These are phyloP conservation scores for Cladosporium sp. DNA, from an alignment of 2,329 filamentous ascomycete genomes.

Conservation along the genomic window DNA sequence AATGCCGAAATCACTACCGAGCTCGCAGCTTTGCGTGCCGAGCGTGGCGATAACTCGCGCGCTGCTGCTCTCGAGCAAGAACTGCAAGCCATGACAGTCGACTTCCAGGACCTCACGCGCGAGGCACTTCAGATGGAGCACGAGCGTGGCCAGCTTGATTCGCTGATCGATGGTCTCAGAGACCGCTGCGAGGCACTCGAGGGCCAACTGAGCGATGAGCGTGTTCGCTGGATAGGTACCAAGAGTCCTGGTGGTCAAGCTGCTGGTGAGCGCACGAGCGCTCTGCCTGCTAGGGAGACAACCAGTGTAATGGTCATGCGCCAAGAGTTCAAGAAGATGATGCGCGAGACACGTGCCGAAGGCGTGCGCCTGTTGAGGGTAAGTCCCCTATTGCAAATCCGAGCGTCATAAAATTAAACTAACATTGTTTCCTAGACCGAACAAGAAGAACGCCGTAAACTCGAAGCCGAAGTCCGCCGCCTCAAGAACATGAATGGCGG, in stretches of 20 bases:
- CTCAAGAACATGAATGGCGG: conserved; percentile 30
- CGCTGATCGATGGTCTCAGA: conserved; percentile 62
- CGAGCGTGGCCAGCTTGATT: conserved; percentile 65
- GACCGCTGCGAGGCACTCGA: conserved; percentile 66
- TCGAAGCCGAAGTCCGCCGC: conserved; percentile 64
- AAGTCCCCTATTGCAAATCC: conserved; percentile 38
- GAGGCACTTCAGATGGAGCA: conserved; percentile 70
- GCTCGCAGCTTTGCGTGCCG: conserved; percentile 43
- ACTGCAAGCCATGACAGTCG: conserved; percentile 65
- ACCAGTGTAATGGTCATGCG: conserved; percentile 69
- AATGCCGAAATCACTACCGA: conserved; percentile 46
- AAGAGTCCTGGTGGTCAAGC: conserved; percentile 52
- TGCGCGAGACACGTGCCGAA: conserved; percentile 69
- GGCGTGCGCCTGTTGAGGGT: conserved; percentile 66
- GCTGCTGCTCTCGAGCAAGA: conserved; percentile 60
- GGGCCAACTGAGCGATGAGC: conserved; percentile 65
- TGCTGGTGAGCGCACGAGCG: conserved; percentile 27
- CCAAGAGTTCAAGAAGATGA: conserved; percentile 79
- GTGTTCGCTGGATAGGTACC: conserved; percentile 64
- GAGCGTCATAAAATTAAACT: neutral
- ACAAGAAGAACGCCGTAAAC: conserved; percentile 67
- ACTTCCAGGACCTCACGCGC: conserved; percentile 70
- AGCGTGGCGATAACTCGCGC: conserved; percentile 24
- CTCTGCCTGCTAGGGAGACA: conserved; percentile 44
- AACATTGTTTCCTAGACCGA: conserved; percentile 55